phyloP scores from a whole-genome alignment of 148 eudicot species.

The Rhododendron ovatum region DNA sequence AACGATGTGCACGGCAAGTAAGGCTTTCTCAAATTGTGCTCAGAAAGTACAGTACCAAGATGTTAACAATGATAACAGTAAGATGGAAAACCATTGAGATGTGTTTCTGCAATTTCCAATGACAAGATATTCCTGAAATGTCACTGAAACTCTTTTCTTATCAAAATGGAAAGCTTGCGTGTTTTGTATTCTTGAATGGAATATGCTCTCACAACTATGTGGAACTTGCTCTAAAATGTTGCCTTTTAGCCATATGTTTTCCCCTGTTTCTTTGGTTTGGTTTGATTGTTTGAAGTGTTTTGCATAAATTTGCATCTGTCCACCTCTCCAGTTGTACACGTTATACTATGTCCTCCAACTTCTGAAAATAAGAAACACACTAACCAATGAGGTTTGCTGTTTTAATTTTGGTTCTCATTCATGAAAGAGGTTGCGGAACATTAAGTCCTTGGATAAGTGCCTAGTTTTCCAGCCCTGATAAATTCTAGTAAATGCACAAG shows the following conservation, averaged over 20 bases:
- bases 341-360: background rate
- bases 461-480: background rate
- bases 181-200: background rate
- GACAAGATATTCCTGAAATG: background rate
- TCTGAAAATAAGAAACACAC: background rate
- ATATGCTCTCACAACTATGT: background rate
- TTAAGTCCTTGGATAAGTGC: background rate
- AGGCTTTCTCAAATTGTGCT: no score
- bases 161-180: background rate
- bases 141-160: background rate
- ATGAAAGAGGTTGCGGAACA: conserved; percentile 56
- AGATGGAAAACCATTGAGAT: background rate
- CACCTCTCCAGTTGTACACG: background rate
- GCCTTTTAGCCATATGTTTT: background rate
- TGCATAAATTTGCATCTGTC: background rate
- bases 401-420: conserved; percentile 8
- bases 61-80: no score
- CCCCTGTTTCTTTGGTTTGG: background rate
- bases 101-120: background rate
- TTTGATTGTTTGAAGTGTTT: background rate
- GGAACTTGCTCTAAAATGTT: background rate
- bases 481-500: background rate
- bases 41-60: no score
- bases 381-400: background rate
- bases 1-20: no score